phyloP scores from a whole-genome alignment of 2,329 filamentous ascomycete genomes.

The Botrytis fragariae region DNA sequence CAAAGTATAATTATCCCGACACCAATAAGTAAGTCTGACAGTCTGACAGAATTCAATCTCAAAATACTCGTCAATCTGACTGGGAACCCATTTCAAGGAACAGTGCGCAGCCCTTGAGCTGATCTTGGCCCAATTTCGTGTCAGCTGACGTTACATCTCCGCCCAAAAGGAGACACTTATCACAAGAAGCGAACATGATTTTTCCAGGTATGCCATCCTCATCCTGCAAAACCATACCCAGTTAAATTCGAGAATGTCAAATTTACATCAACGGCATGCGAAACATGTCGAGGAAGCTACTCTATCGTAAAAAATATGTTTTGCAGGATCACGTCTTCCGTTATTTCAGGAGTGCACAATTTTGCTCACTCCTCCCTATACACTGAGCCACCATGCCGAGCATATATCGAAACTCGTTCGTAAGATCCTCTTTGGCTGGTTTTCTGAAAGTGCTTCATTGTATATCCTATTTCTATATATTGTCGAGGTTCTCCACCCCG shows the following conservation, averaged over 20 bases:
- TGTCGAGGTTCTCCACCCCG: neutral
- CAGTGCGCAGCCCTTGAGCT: neutral
- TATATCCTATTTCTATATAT: constrained; percentile 1
- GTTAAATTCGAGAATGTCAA: constrained; percentile 5
- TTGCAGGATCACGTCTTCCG: constrained; percentile 5
- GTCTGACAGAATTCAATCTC: constrained; percentile 1
- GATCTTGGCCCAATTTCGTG: constrained; percentile 3
- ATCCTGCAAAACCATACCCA: constrained; percentile 3
- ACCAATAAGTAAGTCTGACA: constrained; percentile 10
- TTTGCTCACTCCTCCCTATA: neutral
- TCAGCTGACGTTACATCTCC: constrained; percentile 18
- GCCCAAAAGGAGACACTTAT: neutral
- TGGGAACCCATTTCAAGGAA: neutral
- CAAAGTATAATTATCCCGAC: neutral
- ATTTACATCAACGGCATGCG: constrained; percentile 1
- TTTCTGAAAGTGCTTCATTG: neutral
- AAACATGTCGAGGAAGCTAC: neutral
- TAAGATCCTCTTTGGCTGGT: neutral
- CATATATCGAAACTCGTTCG: constrained; percentile 9
- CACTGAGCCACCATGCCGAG: neutral
- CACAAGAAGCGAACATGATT: neutral
- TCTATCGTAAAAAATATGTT: neutral
- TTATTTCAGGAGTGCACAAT: constrained; percentile 16
- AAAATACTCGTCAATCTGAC: constrained; percentile 1
- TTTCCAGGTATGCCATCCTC: constrained; percentile 15